Evolutionary conservation across 257 asterid species (phyloP).

Genomic region (Solanum lignicaule): DNA sequence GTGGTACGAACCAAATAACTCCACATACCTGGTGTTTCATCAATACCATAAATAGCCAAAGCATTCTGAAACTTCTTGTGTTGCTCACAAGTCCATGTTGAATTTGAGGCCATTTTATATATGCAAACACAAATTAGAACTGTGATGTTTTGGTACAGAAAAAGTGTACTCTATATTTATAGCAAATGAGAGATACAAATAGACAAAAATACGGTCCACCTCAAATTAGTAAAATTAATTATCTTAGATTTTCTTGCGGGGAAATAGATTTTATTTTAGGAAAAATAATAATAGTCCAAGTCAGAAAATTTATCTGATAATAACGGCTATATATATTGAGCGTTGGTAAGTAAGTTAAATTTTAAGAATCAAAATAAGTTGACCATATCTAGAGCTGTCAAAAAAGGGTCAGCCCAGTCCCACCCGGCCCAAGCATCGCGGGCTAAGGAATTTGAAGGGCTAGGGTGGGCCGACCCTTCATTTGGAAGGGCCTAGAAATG

Average conservation of each 20-base stretch:
- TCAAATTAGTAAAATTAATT: not conserved
- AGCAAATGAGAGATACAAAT: not conserved
- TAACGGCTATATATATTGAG: not conserved
- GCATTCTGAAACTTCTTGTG: constrained; percentile 58
- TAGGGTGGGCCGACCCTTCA: too few species aligned
- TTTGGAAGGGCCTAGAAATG: too few species aligned
- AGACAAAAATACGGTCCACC: not conserved
- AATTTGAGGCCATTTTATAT: constrained; percentile 26
- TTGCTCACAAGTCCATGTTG: constrained; percentile 39
- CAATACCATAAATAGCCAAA: constrained; percentile 27
- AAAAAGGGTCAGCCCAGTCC: too few species aligned
- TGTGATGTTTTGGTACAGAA: not conserved
- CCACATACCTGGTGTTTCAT: constrained; percentile 47
- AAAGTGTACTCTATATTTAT: constrained; percentile 11
- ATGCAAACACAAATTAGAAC: not conserved
- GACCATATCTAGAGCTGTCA: too few species aligned
- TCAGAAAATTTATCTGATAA: too few species aligned
- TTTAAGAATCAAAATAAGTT: not conserved
- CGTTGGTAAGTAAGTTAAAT: not conserved
- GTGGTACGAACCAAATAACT: constrained; percentile 32
- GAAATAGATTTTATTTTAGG: not conserved
- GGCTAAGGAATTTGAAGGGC: too few species aligned
- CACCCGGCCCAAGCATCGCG: too few species aligned
- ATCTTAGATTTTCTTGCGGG: not conserved
- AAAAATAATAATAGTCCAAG: too few species aligned